These are phyloP conservation scores for Fusarium sp. DNA, from an alignment of 2,329 filamentous ascomycete genomes.

Conservation along the genomic window DNA sequence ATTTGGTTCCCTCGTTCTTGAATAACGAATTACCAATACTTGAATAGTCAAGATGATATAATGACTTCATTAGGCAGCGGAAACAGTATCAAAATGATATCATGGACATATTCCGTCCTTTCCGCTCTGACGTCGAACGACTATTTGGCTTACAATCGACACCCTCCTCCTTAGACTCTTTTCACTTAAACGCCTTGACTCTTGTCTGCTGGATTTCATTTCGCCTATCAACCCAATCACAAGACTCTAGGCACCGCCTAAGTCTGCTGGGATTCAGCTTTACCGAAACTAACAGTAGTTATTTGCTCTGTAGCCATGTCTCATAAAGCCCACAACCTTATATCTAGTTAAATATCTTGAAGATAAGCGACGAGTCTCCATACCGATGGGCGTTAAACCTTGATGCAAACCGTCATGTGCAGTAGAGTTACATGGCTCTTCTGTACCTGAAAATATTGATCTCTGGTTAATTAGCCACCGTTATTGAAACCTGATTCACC, in stretches of 20 bases:
- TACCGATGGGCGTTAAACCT: slow-evolving; percentile 2
- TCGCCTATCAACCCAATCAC: neutral
- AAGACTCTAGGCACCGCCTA: neutral
- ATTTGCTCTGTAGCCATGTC: neutral
- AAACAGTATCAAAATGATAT: neutral
- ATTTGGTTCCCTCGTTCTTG: neutral
- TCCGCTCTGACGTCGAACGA: neutral
- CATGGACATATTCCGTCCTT: neutral
- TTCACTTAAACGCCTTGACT: neutral
- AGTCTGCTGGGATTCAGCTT: neutral
- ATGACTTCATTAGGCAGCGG: neutral
- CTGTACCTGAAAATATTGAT: neutral
- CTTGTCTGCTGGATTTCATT: neutral
- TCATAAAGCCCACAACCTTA: neutral
- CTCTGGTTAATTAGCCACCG: neutral
- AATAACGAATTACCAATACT: neutral
- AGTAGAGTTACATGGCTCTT: neutral
- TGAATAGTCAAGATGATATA: neutral
- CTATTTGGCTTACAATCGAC: neutral
- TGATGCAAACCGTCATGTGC: neutral
- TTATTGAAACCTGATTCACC: neutral
- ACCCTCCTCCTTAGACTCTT: neutral
- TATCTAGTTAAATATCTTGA: neutral
- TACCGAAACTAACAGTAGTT: neutral
- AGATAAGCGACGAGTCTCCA: neutral